Percentiles rank a stretch among this genome's conserved stretches.
Evolutionary conservation across 768 basidiomycete genomes (phyloP).

Genomic region (Termitomyces titanicus): DNA sequence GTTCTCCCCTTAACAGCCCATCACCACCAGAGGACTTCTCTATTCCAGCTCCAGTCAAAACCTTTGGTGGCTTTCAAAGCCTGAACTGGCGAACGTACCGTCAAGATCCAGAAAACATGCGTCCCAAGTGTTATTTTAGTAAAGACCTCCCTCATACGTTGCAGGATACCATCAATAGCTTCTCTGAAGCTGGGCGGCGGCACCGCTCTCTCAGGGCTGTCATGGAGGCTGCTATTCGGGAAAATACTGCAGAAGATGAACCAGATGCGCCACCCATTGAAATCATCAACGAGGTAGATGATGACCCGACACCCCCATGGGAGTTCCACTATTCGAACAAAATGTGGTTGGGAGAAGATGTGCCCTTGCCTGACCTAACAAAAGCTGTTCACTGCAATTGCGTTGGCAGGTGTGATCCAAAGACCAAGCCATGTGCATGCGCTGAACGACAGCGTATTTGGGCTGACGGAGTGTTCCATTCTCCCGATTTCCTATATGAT

Average conservation of each 20-base stretch:
- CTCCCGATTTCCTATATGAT: slow-evolving; percentile 67
- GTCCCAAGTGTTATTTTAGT: slow-evolving; percentile 30
- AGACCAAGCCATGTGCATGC: slow-evolving; percentile 71
- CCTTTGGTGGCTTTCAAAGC: slow-evolving; percentile 30
- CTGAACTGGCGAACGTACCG: slow-evolving; percentile 36
- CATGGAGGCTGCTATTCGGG: slow-evolving; percentile 62
- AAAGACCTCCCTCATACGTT: slow-evolving; percentile 58
- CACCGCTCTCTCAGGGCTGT: slow-evolving; percentile 45
- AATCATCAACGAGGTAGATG: slow-evolving; percentile 66
- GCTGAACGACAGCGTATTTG: slow-evolving; percentile 49
- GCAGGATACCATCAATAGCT: slow-evolving; percentile 63
- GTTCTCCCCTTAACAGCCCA: slow-evolving; percentile 8
- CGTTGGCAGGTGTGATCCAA: slow-evolving; percentile 70
- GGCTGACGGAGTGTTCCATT: slow-evolving; percentile 24
- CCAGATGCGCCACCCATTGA: slow-evolving; percentile 64
- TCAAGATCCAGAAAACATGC: slow-evolving; percentile 29
- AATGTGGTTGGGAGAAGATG: slow-evolving; percentile 69
- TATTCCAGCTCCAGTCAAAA: slow-evolving; percentile 3
- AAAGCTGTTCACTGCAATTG: slow-evolving; percentile 71
- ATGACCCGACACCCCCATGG: slow-evolving; percentile 71
- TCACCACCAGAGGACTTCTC: slow-evolving; percentile 9
- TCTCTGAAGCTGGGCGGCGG: slow-evolving; percentile 35
- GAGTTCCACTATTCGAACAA: slow-evolving; percentile 87
- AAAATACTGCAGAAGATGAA: slow-evolving; percentile 65
- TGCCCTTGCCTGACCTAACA: slow-evolving; percentile 60